Conservation (phyloP, 1,284 basidiomycete genomes). For the Moesziomyces aphidis region DNA sequence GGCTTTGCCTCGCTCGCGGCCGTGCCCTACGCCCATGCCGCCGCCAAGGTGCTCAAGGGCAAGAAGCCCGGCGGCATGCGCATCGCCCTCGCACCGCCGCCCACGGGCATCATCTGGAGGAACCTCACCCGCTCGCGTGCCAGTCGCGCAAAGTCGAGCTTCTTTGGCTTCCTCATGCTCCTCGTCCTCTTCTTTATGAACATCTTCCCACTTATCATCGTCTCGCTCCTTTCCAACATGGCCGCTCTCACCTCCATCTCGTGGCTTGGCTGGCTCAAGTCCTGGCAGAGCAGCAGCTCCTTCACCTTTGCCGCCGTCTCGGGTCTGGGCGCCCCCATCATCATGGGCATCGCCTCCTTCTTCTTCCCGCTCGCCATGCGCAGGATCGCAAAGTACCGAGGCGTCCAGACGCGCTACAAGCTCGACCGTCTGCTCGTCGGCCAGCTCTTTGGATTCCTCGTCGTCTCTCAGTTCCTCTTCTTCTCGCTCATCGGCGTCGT, state of each 20-base stretch:
- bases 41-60: constrained; percentile 50
- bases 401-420: constrained; percentile 57
- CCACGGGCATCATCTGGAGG: constrained; percentile 64
- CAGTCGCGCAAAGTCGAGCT: constrained; percentile 49
- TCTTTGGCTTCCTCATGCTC: constrained; percentile 56
- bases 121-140: constrained; percentile 55
- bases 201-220: constrained; percentile 59
- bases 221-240: constrained; percentile 64
- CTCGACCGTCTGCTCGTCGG: constrained; percentile 55
- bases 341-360: constrained; percentile 58
- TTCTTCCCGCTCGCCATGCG: constrained; percentile 64
- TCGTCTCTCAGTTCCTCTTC: constrained; percentile 65
- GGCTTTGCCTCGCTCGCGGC: constrained; percentile 65
- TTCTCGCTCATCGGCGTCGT: constrained; percentile 65
- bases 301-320: constrained; percentile 62
- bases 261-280: constrained; percentile 49
- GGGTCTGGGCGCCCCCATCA: constrained; percentile 61
- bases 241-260: constrained; percentile 46
- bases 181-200: constrained; percentile 61
- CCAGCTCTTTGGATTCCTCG: constrained; percentile 64
- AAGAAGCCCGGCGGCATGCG: constrained; percentile 53
- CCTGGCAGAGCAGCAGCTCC: constrained; percentile 45
- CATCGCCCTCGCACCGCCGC: constrained; percentile 59
- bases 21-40: constrained; percentile 63
- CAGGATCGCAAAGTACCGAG: constrained; percentile 63